phyloP scores from a whole-genome alignment of 176 grass and related monocot genomes.

The Poa pratensis region DNA sequence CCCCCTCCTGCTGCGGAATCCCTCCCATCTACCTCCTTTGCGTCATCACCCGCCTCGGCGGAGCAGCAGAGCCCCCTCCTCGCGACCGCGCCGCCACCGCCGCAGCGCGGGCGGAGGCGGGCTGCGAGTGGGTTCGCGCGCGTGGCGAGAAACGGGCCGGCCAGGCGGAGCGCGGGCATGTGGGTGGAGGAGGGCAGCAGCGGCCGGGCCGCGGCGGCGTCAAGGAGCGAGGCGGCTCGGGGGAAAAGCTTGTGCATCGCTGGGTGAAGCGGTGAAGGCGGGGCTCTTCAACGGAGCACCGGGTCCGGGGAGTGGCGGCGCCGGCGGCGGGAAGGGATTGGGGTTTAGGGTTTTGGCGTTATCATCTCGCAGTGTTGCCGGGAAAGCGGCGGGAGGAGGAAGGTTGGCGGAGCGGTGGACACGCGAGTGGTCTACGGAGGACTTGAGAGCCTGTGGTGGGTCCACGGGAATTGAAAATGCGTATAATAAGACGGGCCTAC shows the following conservation, averaged over 20 bases:
- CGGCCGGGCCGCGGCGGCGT: slow-evolving; percentile 29
- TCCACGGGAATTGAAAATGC: slow-evolving; percentile 34
- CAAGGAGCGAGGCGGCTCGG: slow-evolving; percentile 45
- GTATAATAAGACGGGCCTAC: neutral
- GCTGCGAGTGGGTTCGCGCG: neutral
- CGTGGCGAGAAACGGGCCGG: neutral
- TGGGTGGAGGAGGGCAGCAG: slow-evolving; percentile 33
- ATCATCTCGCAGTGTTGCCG: slow-evolving; percentile 18
- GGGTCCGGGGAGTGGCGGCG: neutral
- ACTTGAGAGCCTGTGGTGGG: neutral
- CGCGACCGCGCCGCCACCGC: neutral
- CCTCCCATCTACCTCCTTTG: slow-evolving; percentile 9
- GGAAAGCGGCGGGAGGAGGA: neutral
- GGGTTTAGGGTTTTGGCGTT: slow-evolving; percentile 54
- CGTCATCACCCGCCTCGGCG: slow-evolving; percentile 37
- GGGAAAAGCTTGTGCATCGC: slow-evolving; percentile 57
- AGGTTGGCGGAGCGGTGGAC: slow-evolving; percentile 8
- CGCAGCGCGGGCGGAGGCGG: slow-evolving; percentile 9
- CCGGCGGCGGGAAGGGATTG: neutral
- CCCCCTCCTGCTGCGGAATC: slow-evolving; percentile 13
- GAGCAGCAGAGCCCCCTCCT: slow-evolving; percentile 51
- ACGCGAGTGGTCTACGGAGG: slow-evolving; percentile 37
- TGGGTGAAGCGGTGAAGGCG: slow-evolving; percentile 25
- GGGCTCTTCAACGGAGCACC: slow-evolving; percentile 43
- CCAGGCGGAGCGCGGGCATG: slow-evolving; percentile 47